These are phyloP conservation scores for Linnemannia hyalina DNA, from an alignment of 192 early-diverging fungal species.

Conservation along the genomic window DNA sequence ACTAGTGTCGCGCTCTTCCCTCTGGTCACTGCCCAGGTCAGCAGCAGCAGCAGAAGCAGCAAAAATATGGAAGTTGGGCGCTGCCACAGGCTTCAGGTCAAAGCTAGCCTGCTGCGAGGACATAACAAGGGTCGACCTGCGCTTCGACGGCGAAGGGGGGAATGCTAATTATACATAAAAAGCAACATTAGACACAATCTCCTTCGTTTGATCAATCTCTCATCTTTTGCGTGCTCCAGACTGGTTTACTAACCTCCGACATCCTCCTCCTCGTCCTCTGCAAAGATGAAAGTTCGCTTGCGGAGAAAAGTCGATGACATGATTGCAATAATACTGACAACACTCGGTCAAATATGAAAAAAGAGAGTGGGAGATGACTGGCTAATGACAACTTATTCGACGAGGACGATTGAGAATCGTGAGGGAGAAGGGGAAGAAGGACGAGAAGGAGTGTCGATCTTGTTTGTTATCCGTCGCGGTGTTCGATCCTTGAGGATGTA, in stretches of 20 bases:
- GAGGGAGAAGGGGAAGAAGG: background rate
- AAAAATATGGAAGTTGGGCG: constrained; percentile 10
- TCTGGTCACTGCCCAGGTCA: background rate
- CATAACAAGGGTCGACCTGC: constrained; percentile 14
- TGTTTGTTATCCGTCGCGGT: background rate
- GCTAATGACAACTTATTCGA: background rate
- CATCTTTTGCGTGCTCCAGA: background rate
- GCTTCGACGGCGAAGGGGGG: constrained; percentile 30
- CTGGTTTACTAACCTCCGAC: constrained; percentile 2
- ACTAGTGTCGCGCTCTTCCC: background rate
- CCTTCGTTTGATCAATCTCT: background rate
- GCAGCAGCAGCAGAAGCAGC: background rate
- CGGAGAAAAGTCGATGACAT: constrained; percentile 35
- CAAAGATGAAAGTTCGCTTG: constrained; percentile 34
- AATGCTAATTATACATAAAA: constrained; percentile 4
- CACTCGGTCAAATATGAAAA: background rate
- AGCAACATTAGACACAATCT: background rate
- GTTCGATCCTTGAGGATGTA: background rate
- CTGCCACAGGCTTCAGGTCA: background rate
- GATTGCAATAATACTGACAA: background rate
- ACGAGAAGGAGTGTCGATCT: background rate
- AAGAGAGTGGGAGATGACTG: background rate
- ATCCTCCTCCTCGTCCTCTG: constrained; percentile 25
- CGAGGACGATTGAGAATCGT: background rate
- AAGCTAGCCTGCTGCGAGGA: background rate